Evolutionary conservation across 1,284 basidiomycete species (phyloP), one percentile per base, ranked within the genome.

Genomic region (Cryptococcus neoformans): DNA sequence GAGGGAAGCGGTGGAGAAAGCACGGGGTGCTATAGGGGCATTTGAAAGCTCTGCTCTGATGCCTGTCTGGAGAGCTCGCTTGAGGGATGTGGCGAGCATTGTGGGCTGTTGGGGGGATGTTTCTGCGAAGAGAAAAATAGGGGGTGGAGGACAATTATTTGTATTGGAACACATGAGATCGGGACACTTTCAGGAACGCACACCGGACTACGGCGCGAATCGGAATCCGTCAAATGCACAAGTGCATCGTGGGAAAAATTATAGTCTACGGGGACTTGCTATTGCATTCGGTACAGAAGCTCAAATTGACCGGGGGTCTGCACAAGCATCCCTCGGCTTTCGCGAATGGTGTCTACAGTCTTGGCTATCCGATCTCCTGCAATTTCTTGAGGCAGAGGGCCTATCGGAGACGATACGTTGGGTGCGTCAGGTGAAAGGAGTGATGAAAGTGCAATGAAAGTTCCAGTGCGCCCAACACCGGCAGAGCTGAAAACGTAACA

Each of bases 401-500:
- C 64, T 1, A 71, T 49, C 0, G 65, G 67, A 6, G 66, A 65
- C n/a, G 49, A 34, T 8, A 44, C 44, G 10, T 53, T 34, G 9
- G 47, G 34, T 34, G n/a, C 16, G 8, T 28, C 53, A 6, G 54
- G 62, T 14, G 48, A 35, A 12, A 68, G 57, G 12, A 74, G 48
- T 2, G 72, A 69, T 8, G 69, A 65, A 14, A 76, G 64, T 6
- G 70, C 65, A 53, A 76, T 68, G 58, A 75, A 75, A 2, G 73
- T 65, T 2, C 73, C 73, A 6, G 73, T 76, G 9, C 74, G 57
- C 4, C 74, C 74, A 2, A 76, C 69, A 12, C 74, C 74, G 1
- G 74, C 74, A 3, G 74, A 76, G 58, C 74, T 74, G 48, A 5
- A 52, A 60, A 44, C 41, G 38, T 39, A 38, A 41, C 17, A 21